Evolutionary conservation across 345 rosid genomes (phyloP), one percentile per base, ranked within the genome.

Genomic region (Eucalyptus paniculata): DNA sequence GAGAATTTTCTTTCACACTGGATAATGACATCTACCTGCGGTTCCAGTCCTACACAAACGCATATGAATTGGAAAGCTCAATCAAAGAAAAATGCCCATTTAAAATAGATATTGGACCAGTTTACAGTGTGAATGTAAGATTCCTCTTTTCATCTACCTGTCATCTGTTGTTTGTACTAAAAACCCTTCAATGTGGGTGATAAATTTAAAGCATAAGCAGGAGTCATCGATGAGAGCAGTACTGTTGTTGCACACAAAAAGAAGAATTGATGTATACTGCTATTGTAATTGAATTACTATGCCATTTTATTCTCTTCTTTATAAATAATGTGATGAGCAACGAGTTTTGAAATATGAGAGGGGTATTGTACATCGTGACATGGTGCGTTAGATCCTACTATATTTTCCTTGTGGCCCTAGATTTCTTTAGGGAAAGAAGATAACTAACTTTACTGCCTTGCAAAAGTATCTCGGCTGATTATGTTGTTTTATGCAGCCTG

Each of bases 41-140:
- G 49, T 97, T 94, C 88, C 96, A 91, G 94, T 96, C 98, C 53
- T 96, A 96, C 93, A 93, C 94, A 90, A 93, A 89, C 83, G 94
- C 88, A 49, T 89, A 94, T 5, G 96, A 95, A 44, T 86, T 97
- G 91, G 98, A 97, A 89, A 92, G 87, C 50, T 88, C 97, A 28
- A 93, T 97, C 88, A 95, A 91, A 93, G 95, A 92, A 19, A 93
- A 93, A 56, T 96, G 94, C 67, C 99, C 99, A 2, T 92, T 93
- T 91, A 97, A 97, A 94, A 97, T 97, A 88, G 99, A 97, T 89
- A 95, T 97, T 16, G 99, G 99, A 9, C 97, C 99, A 85, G 96
- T 97, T 56, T 97, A 97, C 91, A 96, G 91, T 34, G 97, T 97
- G 21, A 97, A 95, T 93, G 99, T 97, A 93, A 94, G 96, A 58